A percentile compares a stretch with the other conserved stretches of the same genome.
phyloP scores from a whole-genome alignment of 805 yeast genomes.

The Spathaspora passalidarum region DNA sequence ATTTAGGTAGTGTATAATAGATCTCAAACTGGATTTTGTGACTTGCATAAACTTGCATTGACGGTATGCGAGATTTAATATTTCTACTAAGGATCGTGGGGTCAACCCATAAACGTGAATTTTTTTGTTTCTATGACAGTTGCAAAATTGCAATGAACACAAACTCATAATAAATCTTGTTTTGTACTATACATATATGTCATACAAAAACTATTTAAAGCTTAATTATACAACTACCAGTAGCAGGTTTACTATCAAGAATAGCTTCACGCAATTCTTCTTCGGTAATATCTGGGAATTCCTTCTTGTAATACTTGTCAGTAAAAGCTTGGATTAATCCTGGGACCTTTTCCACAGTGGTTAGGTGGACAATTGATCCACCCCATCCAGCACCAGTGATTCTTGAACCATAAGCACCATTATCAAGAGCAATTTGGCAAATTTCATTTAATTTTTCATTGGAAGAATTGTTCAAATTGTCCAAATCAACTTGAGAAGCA shows the following conservation, averaged over 20 bases:
- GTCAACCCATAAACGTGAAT: no score
- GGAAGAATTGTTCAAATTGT: slow-evolving; percentile 50
- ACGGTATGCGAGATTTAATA: no score
- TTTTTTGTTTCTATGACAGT: no score
- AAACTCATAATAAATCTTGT: no score
- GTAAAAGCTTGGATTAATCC: slow-evolving; percentile 41
- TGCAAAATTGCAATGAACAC: no score
- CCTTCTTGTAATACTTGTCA: slow-evolving; percentile 48
- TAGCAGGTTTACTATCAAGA: slow-evolving; percentile 53
- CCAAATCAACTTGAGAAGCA: slow-evolving; percentile 55
- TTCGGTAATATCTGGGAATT: slow-evolving; percentile 47
- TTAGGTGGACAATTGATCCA: slow-evolving; percentile 67
- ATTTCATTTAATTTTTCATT: slow-evolving; percentile 52
- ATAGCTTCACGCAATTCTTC: slow-evolving; percentile 49
- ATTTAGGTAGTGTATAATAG: no score
- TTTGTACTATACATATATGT: not conserved
- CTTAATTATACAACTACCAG: slow-evolving; percentile 34
- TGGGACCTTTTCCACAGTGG: slow-evolving; percentile 40
- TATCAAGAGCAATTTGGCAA: slow-evolving; percentile 48
- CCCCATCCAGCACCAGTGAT: slow-evolving; percentile 85
- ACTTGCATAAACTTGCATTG: no score
- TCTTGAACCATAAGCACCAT: slow-evolving; percentile 65
- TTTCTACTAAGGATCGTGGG: no score
- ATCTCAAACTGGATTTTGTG: no score
- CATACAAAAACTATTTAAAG: not conserved